Base-by-base conservation (phyloP, 2,329 filamentous ascomycete genomes). In the Aspergillus pseudoglaucus region DNA sequence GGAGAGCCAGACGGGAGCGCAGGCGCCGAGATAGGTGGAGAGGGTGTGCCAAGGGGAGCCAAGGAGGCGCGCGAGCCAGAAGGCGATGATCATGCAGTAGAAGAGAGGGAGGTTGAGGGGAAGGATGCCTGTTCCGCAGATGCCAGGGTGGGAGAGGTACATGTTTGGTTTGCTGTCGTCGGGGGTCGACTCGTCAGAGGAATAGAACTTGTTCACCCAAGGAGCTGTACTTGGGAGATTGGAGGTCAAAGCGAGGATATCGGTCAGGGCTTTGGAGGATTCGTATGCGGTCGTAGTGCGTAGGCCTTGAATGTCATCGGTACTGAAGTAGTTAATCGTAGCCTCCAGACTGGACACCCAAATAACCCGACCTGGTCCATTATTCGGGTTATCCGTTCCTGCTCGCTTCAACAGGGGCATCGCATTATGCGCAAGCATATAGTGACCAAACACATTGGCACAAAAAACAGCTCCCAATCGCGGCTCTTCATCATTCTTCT, bases 401-500 rank as follows among this genome's bases (percentile, higher is more conserved):
- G 61, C 62, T 44, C 81, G 73, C 59, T 74, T 71, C 57, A 98
- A 77, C 9, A 96, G 74, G 0, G 88, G 85, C 56, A 86, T 78
- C 9, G 97, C 77, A 61, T 85, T 82, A 66, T 95, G 90, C 14
- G 82, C 81, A 20, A 98, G 81, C 61, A 96, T 72, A 65, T 98
- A 97, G 71, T 98, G 93, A 0, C 93, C 93, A 63, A 98, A 97
- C 25, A 95, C 79, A 63, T 97, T 97, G 44, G 91, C 85, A 64
- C 85, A 86, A 65, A 97, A 98, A 15, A 95, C 82, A 56, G 88
- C 78, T 3, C 89, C 90, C 0, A 98, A 72, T 4, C 74, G 71
- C 0, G 85, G 83, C 17, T 18, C 33, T 37, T 37, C 33, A 37
- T 37, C 33, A 37, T 37, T 37, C 6, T 37, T 17, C 49, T 83